Evolutionary conservation across 164 flowering plant species (phyloP), one percentile per base, ranked within the genome.

Genomic region (Cinnamomum micranthum): DNA sequence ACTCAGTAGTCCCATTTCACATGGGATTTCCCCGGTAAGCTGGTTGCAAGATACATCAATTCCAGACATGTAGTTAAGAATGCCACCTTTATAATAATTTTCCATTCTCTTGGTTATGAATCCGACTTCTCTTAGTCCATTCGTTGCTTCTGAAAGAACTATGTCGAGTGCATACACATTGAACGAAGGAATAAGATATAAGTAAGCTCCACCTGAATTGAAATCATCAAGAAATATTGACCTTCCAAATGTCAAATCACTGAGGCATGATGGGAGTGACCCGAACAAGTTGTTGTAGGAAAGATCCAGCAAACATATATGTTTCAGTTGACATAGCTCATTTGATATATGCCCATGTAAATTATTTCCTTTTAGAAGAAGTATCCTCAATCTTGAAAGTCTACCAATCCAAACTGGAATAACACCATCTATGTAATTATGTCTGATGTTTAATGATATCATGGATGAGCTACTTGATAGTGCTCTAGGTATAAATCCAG

Each of bases 21-120:
- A 51, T 22, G 84, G 84, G 20, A 82, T 74, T 22, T 33, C 23
- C 10, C 80, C 80, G 0, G 59, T 73, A 67, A 82, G 35, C 11
- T 68, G 58, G 64, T 82, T 82, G 41, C 28, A 51, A 1, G 84
- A 82, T 2, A 82, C 65, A 73, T 82, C 81, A 7, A 82, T 33
- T 50, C 79, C 80, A 17, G 60, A 55, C 60, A 55, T 55, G 60
- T 14, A 55, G 60, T 55, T 55, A 55, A 55, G 20, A 19, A 55
- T 14, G 60, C 20, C n/a, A 55, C 60, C 60, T 55, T 55, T 17
- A 19, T 55, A 55, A 55, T 11, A 19, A 4, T 55, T 3, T 14
- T 14, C 5, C 60, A 55, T 14, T 14, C 60, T 55, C n/a, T 55
- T 55, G 60, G 60, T 55, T 19, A 55, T 14, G 0, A 55, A 55